These are phyloP conservation scores for Neobulgaria alba DNA, from an alignment of 2,329 filamentous ascomycete species.

Conservation along the genomic window DNA sequence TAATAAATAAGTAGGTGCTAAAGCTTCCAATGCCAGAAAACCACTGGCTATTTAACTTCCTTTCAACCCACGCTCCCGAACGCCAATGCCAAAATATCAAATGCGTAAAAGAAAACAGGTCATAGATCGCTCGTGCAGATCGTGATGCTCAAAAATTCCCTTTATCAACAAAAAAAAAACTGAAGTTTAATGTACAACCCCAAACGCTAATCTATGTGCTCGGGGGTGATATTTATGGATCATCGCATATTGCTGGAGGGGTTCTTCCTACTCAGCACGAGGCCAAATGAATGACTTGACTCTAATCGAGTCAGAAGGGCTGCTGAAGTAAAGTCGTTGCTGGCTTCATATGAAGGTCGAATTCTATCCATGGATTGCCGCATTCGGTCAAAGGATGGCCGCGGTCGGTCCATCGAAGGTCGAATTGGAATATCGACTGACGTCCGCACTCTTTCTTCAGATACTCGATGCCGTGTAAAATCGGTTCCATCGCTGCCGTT, in stretches of 20 bases:
- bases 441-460: conserved; percentile 38
- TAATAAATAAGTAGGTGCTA: conserved; percentile 3
- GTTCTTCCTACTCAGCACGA: conserved; percentile 20
- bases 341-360: conserved; percentile 57
- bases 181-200: conserved; percentile 28
- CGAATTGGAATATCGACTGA: conserved; percentile 20
- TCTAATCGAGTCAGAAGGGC: conserved; percentile 79
- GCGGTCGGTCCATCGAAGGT: conserved; percentile 47
- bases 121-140: conserved; percentile 44
- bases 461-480: conserved; percentile 62
- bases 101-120: conserved; percentile 22
- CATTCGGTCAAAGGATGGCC: conserved; percentile 83
- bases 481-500: conserved; percentile 93
- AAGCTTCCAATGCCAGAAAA: background rate
- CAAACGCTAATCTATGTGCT: conserved; percentile 4
- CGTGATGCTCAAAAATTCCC: conserved; percentile 33
- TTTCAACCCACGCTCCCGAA: conserved; percentile 17
- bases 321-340: conserved; percentile 84
- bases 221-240: background rate
- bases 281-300: conserved; percentile 44
- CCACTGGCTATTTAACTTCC: background rate
- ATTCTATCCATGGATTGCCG: conserved; percentile 20
- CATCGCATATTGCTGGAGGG: conserved; percentile 15
- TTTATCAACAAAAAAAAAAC: conserved; percentile 30
- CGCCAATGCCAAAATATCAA: conserved; percentile 23